Base-by-base conservation (phyloP, 2,329 filamentous ascomycete species). In the Colletotrichum lindemuthianum region DNA sequence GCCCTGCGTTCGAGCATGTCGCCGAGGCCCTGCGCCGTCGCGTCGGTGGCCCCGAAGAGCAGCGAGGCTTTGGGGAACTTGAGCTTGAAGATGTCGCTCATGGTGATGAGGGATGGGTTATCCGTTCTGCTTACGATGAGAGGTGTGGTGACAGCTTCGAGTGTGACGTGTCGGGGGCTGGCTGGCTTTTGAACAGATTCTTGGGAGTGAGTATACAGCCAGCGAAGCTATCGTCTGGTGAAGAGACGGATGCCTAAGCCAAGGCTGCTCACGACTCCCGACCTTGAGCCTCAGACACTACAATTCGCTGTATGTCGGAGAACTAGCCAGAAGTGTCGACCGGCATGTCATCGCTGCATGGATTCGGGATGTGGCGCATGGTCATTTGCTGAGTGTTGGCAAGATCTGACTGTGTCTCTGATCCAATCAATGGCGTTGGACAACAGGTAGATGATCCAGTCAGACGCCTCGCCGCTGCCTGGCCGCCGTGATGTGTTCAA, bases 41-140 rank as follows among this genome's bases (percentile, higher is more conserved):
- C 15, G 11, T 43, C 59, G 10, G 36, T 48, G 7, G 45, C 47
- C 12, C 61, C 58, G 3, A 59, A 51, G 8, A 65, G 51, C 24
- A 65, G 13, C 4, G 63, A 63, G 5, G 63, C 63, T 39, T 63
- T 65, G 5, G 63, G 50, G 32, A 59, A 50, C n/a, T 16, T 63
- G 2, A 63, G 36, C n/a, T 16, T 63, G 2, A 63, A 32, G 0
- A 65, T 16, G 51, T 65, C 52, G 15, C 63, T 48, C 63, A 65
- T 65, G 54, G n/a, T 47, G 41, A 15, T 43, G 8, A 11, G 16
- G 7, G 10, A 10, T n/a, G 10, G 43, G 6, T 8, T 45, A 11
- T 16, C n/a, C 15, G 41, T 43, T 5, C 15, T 43, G 41, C 12
- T 15, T 6, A 8, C 12, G 41, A n/a, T 43, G 41, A 43, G 40